Conservation (phyloP, 192 early-diverging fungal species). For the Coemansia sp. region DNA sequence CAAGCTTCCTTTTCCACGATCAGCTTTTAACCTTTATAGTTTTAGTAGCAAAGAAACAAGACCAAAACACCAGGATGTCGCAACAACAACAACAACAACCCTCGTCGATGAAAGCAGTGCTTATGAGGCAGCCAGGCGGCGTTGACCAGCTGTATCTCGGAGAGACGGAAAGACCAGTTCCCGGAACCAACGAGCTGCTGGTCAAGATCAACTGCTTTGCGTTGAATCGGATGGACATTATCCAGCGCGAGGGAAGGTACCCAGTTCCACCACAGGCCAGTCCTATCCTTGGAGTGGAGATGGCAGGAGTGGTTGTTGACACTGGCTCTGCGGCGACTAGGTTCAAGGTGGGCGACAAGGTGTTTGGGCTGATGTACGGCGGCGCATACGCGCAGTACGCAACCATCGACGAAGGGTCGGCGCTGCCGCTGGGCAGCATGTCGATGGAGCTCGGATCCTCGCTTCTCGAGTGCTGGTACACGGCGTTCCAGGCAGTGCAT, state of each 20-base stretch:
- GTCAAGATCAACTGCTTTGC: constrained; percentile 62
- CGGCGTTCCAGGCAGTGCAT: constrained; percentile 72
- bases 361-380: constrained; percentile 73
- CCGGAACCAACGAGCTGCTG: constrained; percentile 50
- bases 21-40: no score
- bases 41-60: background rate
- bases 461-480: constrained; percentile 79
- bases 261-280: constrained; percentile 63
- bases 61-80: background rate
- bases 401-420: constrained; percentile 61
- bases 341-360: constrained; percentile 65
- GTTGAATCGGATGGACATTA: constrained; percentile 76
- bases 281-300: constrained; percentile 73
- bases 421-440: constrained; percentile 57
- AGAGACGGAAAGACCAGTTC: constrained; percentile 40
- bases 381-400: constrained; percentile 77
- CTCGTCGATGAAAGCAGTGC: constrained; percentile 51
- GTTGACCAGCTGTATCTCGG: constrained; percentile 56
- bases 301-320: constrained; percentile 62
- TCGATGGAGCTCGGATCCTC: constrained; percentile 65
- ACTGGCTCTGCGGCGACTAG: constrained; percentile 45
- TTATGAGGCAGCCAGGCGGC: constrained; percentile 55
- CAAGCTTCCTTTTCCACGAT: no score
- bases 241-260: constrained; percentile 73
- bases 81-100: no score